Evolutionary conservation across 805 yeast species (phyloP), one percentile per base, ranked within the genome.

Genomic region (Priceomyces medius): DNA sequence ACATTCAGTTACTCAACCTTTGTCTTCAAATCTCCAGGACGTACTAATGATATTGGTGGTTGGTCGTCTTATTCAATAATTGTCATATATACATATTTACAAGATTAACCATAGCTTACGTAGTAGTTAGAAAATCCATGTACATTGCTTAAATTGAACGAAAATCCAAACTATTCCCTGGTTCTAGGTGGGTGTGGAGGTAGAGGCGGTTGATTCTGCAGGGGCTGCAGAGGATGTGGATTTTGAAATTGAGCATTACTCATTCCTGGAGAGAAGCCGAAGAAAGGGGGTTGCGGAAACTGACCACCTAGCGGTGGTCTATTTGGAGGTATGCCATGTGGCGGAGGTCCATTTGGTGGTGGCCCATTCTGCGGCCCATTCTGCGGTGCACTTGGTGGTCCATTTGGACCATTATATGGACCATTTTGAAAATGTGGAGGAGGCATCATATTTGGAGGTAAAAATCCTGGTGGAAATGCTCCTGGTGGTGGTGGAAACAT

Each of bases 1-100:
- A 85, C 44, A 66, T 91, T 20, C 96, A 87, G 53, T 55, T 93
- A 17, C 71, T 91, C 49, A 85, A 86, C 51, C 69, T 88, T 49
- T 58, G 61, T 38, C 52, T 70, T 43, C 63, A 61, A 45, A 45
- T 68, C 0, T 47, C 71, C 5, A 49, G 48, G 16, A 46, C 29
- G n/a, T n/a, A 12, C 10, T 12, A 26, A n/a, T 26, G n/a, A n/a
- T 26, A 12, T 26, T 6, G 14, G n/a, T 26, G n/a, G 29, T 9
- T 7, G n/a, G 29, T 9, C 14, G 29, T 26, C 29, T 6, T 14
- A 26, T 26, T 26, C 29, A 26, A 26, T 26, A 26, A 8, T 26
- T 26, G 5, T 26, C 29, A 26, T 26, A 26, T 26, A 26, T 26
- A 26, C 29, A 26, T 26, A 26, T 26, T 26, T 26, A 26, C 29